Conservation (phyloP, 2,329 filamentous ascomycete genomes). For the Xylaria sp. region DNA sequence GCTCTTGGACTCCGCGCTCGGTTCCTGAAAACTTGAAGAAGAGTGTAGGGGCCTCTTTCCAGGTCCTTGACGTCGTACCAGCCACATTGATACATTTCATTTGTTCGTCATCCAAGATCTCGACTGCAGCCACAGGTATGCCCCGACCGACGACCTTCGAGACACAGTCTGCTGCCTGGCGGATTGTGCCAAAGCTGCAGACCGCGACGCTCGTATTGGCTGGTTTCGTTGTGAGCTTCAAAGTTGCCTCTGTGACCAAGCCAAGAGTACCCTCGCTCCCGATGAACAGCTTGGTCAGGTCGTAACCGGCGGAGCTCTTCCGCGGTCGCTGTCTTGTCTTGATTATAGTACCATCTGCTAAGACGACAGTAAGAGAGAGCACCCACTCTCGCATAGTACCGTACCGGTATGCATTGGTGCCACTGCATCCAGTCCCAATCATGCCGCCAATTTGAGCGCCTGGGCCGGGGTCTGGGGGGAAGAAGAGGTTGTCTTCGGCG, state of each 20-base stretch:
- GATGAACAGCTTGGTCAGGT: constrained; percentile 78
- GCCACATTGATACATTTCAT: constrained; percentile 64
- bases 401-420: constrained; percentile 83
- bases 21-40: constrained; percentile 77
- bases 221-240: constrained; percentile 77
- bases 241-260: constrained; percentile 76
- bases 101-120: constrained; percentile 81
- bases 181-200: constrained; percentile 52
- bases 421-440: constrained; percentile 69
- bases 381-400: constrained; percentile 93
- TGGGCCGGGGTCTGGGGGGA: constrained; percentile 83
- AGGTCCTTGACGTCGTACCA: constrained; percentile 61
- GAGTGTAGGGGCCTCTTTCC: constrained; percentile 69
- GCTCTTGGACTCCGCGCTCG: constrained; percentile 74
- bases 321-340: constrained; percentile 79
- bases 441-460: constrained; percentile 85
- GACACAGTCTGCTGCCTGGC: constrained; percentile 72
- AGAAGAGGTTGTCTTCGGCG: constrained; percentile 73
- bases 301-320: constrained; percentile 83
- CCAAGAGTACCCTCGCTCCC: constrained; percentile 84
- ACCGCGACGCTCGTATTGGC: constrained; percentile 77
- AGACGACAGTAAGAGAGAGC: constrained; percentile 77
- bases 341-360: constrained; percentile 81
- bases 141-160: constrained; percentile 73
- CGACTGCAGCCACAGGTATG: constrained; percentile 77